A percentile compares a stretch with the other conserved stretches of the same genome.
These are phyloP conservation scores for Galeopsis tetrahit DNA, from an alignment of 257 asterid species.

Conservation along the genomic window DNA sequence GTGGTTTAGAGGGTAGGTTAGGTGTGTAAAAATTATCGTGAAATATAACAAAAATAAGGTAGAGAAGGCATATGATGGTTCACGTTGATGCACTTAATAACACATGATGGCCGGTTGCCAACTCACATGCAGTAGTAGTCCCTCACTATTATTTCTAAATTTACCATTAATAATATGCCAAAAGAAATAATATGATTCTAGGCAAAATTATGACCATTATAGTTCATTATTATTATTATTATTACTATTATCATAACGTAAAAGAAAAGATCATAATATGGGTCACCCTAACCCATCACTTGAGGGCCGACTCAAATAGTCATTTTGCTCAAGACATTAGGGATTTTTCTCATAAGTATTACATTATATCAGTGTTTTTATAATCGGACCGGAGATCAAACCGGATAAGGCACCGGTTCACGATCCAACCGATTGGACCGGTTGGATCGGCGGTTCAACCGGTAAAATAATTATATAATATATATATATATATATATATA, in stretches of 20 bases:
- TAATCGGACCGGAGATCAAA: too few relatives aligned
- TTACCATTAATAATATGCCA: slow-evolving; percentile 39
- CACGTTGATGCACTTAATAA: slow-evolving; percentile 27
- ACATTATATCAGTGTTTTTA: too few relatives aligned
- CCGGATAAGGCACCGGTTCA: too few relatives aligned
- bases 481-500: too few relatives aligned
- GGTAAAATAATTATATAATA: too few relatives aligned
- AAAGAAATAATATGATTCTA: slow-evolving; percentile 43
- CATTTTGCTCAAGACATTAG: too few relatives aligned
- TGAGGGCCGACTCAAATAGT: background rate
- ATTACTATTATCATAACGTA: slow-evolving; percentile 37
- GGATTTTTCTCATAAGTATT: too few relatives aligned
- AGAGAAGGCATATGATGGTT: background rate
- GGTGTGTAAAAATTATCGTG: too few relatives aligned
- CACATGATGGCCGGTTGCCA: slow-evolving; percentile 29
- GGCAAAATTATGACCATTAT: slow-evolving; percentile 43
- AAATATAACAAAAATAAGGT: too few relatives aligned
- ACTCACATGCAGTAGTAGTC: slow-evolving; percentile 25
- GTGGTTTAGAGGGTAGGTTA: too few relatives aligned
- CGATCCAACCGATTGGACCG: too few relatives aligned
- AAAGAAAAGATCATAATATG: slow-evolving; percentile 50
- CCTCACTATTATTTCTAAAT: slow-evolving; percentile 36
- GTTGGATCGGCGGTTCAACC: too few relatives aligned
- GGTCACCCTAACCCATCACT: slow-evolving; percentile 24
- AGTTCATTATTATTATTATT: background rate